Base-by-base conservation (phyloP, 2,329 filamentous ascomycete species). In the Metarhizium humberi region DNA sequence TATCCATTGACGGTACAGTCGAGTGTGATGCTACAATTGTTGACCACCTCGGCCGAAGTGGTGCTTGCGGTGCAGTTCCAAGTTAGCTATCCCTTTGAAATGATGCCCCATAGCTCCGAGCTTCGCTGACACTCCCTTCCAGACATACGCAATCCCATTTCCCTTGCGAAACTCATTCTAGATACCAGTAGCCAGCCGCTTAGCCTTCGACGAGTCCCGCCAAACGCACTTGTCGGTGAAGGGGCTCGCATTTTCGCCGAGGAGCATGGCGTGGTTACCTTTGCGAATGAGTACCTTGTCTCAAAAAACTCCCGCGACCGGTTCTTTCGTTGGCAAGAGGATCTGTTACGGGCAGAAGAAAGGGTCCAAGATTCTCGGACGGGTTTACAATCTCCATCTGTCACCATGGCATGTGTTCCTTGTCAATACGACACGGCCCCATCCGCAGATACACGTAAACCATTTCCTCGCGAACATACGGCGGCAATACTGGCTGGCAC, bases 21-120 rank as follows among this genome's bases (percentile, higher is more conserved):
- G 94, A 99, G 69, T 95, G 92, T 63, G 94, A 99, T 75, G 94
- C 94, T 55, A 92, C 90, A 0, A 82, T 99, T 54, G 88, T 99
- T 45, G 92, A 99, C 65, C 88, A 97, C 67, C 76, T 86, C 52
- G 94, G 95, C 46, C 85, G 91, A 60, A 97, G 92, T 68, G 94
- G 94, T 61, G 94, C 91, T 46, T 95, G 90, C 61, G 95, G 94
- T 61, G 92, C 94, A 47, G 90, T 94, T 47, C 82, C 90, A 58
- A 88, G 92, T 96, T 75, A 69, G 90, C 79, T 38, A 38, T 52
- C 42, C 14, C 18, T 45, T 38, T 7, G 18, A 20, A 20, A 20
- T 2, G n/a, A 18, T 16, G 25, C 16, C 6, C 34, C 25, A n/a
- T 6, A 4, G 6, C 10, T 29, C 1, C n/a, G 32, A 30, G 18